Base-by-base conservation (phyloP, 192 early-diverging fungal species). In the Coemansia sp. region DNA sequence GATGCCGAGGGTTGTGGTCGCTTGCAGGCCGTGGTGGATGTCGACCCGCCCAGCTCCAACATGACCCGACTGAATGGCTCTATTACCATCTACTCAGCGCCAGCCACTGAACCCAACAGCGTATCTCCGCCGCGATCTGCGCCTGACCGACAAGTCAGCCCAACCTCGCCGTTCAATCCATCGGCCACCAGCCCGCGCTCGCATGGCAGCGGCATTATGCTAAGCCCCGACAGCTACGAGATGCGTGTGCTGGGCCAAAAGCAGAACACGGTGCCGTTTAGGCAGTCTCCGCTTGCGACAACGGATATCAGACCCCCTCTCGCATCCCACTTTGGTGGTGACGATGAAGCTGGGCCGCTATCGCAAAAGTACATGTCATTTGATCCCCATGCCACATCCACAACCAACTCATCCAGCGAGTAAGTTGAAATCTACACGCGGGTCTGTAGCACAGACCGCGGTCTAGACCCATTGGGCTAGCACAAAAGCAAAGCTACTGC, bases 31-130 rank as follows among this genome's bases (percentile, higher is more conserved):
- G 76, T 81, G 39, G 83, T 98, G 6, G 91, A 94, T 41, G 85
- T 85, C 14, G 96, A 98, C 68, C 75, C 84, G 27, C 96, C 96
- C 34, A 90, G 89, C 74, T 81, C 91, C 14, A 90, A 88, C 67
- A 76, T 98, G 34, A 90, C 87, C 53, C 75, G 85, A 18, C 90
- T 89, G 61, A 86, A 85, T 44, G 93, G 90, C 4, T 90, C 89
- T 3, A 65, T 85, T 22, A 65, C 62, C 74, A 53, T 77, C 4
- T 56, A 68, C 40, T 56, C 68, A 4, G 59, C 58, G n/a, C 69
- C 70, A 6, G 64, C 65, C 8, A 57, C 56, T 0, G 62, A 67
- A 12, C 63, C 60, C 12, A 40, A 37, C n/a, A 58, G 62, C 22
- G 56, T 54, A n/a, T 42, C 59, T 38, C 48, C 58, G 29, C 72